These are phyloP conservation scores for Mytilinidion resinicola DNA, from an alignment of 495 filamentous ascomycete species.

Conservation along the genomic window DNA sequence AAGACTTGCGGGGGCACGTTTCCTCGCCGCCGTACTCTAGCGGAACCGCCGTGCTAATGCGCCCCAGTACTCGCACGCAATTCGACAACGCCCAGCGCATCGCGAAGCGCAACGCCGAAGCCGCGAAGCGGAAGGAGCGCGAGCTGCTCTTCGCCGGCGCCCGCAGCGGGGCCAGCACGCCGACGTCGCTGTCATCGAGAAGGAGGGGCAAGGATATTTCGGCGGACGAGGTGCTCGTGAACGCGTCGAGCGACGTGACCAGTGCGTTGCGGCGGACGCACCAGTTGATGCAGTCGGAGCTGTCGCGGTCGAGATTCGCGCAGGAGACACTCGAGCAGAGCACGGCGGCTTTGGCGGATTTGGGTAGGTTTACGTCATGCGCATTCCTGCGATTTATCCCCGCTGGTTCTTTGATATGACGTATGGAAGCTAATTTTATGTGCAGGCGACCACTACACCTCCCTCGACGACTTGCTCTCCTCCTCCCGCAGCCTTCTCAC, in stretches of 20 bases:
- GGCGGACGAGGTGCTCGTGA: slow-evolving; percentile 61
- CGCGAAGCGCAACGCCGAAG: slow-evolving; percentile 69
- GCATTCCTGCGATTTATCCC: no score
- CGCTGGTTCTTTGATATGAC: no score
- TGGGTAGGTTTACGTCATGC: slow-evolving; percentile 41
- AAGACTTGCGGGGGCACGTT: slow-evolving; percentile 63
- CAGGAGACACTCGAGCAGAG: slow-evolving; percentile 77
- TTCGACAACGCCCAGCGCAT: slow-evolving; percentile 81
- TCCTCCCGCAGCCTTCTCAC: slow-evolving; percentile 67
- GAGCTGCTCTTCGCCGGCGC: slow-evolving; percentile 63
- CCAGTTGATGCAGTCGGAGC: slow-evolving; percentile 70
- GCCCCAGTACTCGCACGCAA: slow-evolving; percentile 56
- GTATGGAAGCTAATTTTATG: no score
- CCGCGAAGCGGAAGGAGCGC: slow-evolving; percentile 67
- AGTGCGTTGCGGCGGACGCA: slow-evolving; percentile 77
- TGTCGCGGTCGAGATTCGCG: slow-evolving; percentile 79
- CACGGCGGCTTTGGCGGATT: slow-evolving; percentile 68
- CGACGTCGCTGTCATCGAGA: slow-evolving; percentile 17
- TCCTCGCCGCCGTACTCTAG: slow-evolving; percentile 1
- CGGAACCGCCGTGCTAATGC: background rate
- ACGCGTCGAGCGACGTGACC: slow-evolving; percentile 78
- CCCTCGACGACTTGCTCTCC: slow-evolving; percentile 67
- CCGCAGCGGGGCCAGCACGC: slow-evolving; percentile 37
- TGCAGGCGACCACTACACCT: slow-evolving; percentile 60
- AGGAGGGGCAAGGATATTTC: slow-evolving; percentile 37